Base-by-base conservation (phyloP, 768 basidiomycete species). In the Agrocybe praecox region DNA sequence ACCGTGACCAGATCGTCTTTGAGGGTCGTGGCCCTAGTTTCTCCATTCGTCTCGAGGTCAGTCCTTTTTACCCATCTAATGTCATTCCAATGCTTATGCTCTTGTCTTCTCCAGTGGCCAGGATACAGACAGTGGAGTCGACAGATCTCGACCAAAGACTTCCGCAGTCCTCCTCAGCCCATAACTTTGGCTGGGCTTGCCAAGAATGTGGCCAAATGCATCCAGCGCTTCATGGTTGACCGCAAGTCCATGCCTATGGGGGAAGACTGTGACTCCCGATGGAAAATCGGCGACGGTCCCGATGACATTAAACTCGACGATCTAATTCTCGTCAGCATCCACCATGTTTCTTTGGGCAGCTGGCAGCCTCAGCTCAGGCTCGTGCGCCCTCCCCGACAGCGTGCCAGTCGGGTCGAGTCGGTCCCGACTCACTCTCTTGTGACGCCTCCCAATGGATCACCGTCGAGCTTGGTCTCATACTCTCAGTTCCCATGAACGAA, bases 131-230 rank as follows among this genome's bases (percentile, higher is more conserved):
- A 83, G 46, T 92, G 89, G 89, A 88, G 86, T 54, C 80, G 88
- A 53, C 90, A 92, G 67, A 92, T 92, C 58, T 90, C 90, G 8
- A 92, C 90, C 1, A 84, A 85, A 68, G 90, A 92, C 69, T 92
- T 91, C 67, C 81, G 83, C 36, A 90, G 83, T 59, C 89, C 90
- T 0, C 90, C 89, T 42, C 82, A 87, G 6, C 89, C 87, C 2
- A 90, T 92, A 62, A 92, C 90, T 1, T 79, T 82, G 51, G 80
- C 83, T 18, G 92, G 92, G 66, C 77, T 92, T 15, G 90, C 88
- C 0, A 90, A 89, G 67, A 91, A 90, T 53, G 82, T 92, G 8
- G 90, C 89, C 1, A 90, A 89, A 70, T 88, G 88, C 60, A 79
- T 92, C 8, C 76, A 81, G 44, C 82, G 88, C 36, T 92, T 92